These are phyloP conservation scores for Cladorrhinum samala DNA, from an alignment of 495 filamentous ascomycete genomes.

Conservation along the genomic window DNA sequence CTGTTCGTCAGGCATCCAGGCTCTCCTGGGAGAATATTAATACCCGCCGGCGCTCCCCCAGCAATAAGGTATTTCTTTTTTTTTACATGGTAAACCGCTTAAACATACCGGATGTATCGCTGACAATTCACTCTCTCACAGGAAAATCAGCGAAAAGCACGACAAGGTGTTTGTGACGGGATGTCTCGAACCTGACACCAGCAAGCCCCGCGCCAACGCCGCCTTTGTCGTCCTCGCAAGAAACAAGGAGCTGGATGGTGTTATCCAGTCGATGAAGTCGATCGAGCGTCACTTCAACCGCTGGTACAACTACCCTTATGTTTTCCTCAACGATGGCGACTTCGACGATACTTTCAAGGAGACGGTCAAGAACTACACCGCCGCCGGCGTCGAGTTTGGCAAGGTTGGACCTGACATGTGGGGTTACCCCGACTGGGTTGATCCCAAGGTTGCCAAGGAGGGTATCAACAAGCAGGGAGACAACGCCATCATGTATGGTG, in stretches of 20 bases:
- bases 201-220: slow-evolving; percentile 70
- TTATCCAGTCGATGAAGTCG: slow-evolving; percentile 93
- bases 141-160: slow-evolving; percentile 94
- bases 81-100: background rate
- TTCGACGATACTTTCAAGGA: slow-evolving; percentile 93
- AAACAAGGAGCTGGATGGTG: slow-evolving; percentile 94
- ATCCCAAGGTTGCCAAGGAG: slow-evolving; percentile 87
- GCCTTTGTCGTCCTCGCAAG: slow-evolving; percentile 93
- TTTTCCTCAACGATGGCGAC: slow-evolving; percentile 96
- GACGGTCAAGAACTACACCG: slow-evolving; percentile 84
- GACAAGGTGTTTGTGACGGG: slow-evolving; percentile 95
- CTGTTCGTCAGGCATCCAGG: slow-evolving; percentile 87
- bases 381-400: slow-evolving; percentile 80
- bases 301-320: slow-evolving; percentile 98
- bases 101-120: background rate
- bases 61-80: slow-evolving; percentile 65
- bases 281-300: slow-evolving; percentile 99
- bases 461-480: slow-evolving; percentile 94
- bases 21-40: slow-evolving; percentile 72
- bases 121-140: slow-evolving; percentile 32
- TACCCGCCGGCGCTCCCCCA: slow-evolving; percentile 85
- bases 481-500: slow-evolving; percentile 98
- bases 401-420: slow-evolving; percentile 88
- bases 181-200: slow-evolving; percentile 67
- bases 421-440: slow-evolving; percentile 96